A percentile compares a stretch with the other conserved stretches of the same genome.
These are phyloP conservation scores for Corinectria fuckeliana DNA, from an alignment of 2,329 filamentous ascomycete genomes.

Conservation along the genomic window DNA sequence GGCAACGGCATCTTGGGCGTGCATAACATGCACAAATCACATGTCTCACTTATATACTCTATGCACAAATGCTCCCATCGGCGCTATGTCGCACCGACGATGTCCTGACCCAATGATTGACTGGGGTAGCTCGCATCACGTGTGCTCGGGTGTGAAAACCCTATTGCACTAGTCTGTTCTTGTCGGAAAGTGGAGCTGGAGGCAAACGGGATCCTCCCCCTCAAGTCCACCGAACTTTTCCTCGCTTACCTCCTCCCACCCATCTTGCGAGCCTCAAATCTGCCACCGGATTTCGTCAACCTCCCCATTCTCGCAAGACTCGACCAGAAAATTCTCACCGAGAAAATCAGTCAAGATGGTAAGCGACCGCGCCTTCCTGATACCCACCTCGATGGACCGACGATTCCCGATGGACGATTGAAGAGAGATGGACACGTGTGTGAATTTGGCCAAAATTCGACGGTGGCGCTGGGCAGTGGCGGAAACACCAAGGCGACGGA, in stretches of 20 bases:
- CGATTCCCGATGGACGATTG: slow-evolving; percentile 27
- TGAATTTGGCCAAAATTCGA: slow-evolving; percentile 29
- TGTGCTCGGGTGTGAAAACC: slow-evolving; percentile 46
- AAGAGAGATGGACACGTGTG: slow-evolving; percentile 25
- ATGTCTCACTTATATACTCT: slow-evolving; percentile 21
- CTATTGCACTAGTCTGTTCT: slow-evolving; percentile 48
- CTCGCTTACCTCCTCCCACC: slow-evolving; percentile 54
- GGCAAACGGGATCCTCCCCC: slow-evolving; percentile 44
- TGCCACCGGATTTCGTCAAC: slow-evolving; percentile 62
- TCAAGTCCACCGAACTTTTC: slow-evolving; percentile 56
- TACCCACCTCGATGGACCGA: slow-evolving; percentile 27
- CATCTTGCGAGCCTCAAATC: slow-evolving; percentile 61
- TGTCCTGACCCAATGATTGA: slow-evolving; percentile 27
- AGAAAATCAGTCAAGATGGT: slow-evolving; percentile 72
- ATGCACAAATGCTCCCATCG: slow-evolving; percentile 29
- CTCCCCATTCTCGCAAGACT: slow-evolving; percentile 55
- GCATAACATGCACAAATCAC: slow-evolving; percentile 32
- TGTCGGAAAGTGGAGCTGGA: slow-evolving; percentile 47
- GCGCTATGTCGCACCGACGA: slow-evolving; percentile 28
- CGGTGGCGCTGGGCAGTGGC: slow-evolving; percentile 18
- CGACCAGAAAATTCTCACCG: slow-evolving; percentile 49
- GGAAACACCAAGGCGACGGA: slow-evolving; percentile 29
- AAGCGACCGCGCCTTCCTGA: slow-evolving; percentile 50
- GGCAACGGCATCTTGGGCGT: slow-evolving; percentile 2
- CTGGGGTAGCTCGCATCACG: slow-evolving; percentile 39